Base-by-base conservation (phyloP, 345 rosid species). In the Ricinus communis region DNA sequence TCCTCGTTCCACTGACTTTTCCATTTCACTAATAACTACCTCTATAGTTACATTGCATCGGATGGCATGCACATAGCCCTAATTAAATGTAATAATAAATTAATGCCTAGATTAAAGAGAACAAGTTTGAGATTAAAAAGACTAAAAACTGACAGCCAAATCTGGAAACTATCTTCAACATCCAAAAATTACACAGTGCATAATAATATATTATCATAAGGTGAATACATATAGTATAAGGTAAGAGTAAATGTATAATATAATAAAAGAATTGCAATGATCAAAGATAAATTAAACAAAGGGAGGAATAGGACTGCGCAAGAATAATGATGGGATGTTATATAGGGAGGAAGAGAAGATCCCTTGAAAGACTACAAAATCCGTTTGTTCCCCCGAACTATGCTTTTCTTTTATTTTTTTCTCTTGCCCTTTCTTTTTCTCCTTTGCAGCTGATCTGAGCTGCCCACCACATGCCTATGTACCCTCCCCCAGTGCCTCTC, bases 281-380 rank as follows among this genome's bases (percentile, higher is more conserved):
- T 66, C 52, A 25, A 74, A 76, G 68, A 8, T 63, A 9, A 43
- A 24, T 0, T 19, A 62, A 5, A 8, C 18, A 30, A 50, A 31
- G 8, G 13, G 14, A 27, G n/a, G 36, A 64, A 54, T 24, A 46
- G 78, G 82, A 73, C 71, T 65, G 79, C 76, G 65, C 33, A 53
- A 55, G 82, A 77, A 87, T 80, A 73, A 83, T 77, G 86, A 81
- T 73, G 85, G 75, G 71, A 53, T 68, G 71, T 52, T 56, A 40
- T 43, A 43, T 43, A 87, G 79, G 77, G 51, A 74, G 80, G 87
- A 73, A 46, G 80, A 83, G 87, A 83, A 85, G 79, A 90, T 90
- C 96, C 91, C 92, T 90, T 81, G 91, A 84, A 89, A 82, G 79
- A 87, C 82, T 85, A 90, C 88, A 90, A 90, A 87, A 88, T 90